These are phyloP conservation scores for Biscogniauxia mediterranea DNA, from an alignment of 2,329 filamentous ascomycete genomes.

Conservation along the genomic window DNA sequence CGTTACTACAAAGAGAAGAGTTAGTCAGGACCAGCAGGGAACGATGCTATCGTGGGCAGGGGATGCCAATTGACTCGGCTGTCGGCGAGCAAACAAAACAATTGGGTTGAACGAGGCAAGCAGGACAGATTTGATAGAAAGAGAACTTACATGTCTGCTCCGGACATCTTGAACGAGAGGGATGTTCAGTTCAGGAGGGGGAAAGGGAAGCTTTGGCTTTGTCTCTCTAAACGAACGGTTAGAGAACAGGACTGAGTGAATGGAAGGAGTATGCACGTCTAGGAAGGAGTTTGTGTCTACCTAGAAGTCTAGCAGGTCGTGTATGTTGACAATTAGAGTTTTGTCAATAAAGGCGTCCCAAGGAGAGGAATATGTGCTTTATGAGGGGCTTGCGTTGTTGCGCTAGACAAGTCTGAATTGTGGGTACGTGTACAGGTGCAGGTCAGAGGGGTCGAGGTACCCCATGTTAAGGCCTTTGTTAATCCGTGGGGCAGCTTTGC, in stretches of 20 bases:
- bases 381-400: background rate
- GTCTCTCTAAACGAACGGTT: background rate
- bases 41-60: background rate
- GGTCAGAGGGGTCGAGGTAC: background rate
- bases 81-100: background rate
- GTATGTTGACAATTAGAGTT: background rate
- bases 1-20: slow-evolving; percentile 58
- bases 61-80: background rate
- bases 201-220: background rate
- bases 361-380: background rate
- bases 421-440: background rate
- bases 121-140: background rate
- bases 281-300: background rate
- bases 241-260: background rate
- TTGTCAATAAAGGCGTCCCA: background rate
- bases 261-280: background rate
- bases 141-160: background rate
- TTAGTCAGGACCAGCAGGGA: background rate
- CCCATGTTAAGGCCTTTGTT: background rate
- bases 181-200: background rate
- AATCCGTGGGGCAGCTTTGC: background rate
- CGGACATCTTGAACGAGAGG: background rate
- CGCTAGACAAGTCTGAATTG: background rate
- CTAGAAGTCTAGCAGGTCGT: background rate
- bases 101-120: background rate